Conservation (phyloP, 345 rosid genomes). For the Euphorbia lathyris region DNA sequence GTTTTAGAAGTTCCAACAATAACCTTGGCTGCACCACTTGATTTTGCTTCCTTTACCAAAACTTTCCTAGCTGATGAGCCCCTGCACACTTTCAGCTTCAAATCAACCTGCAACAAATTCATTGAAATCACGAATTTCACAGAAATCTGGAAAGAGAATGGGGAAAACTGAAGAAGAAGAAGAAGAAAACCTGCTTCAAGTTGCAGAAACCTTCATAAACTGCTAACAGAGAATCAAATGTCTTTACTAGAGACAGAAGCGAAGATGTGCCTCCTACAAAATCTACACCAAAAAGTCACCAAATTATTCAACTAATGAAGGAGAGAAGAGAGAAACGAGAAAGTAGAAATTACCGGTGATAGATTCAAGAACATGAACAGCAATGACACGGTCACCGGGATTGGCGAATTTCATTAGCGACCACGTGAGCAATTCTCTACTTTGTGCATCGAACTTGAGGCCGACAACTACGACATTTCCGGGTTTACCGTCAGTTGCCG, state of each 20-base stretch:
- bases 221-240: slow-evolving; percentile 72
- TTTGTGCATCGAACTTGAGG: slow-evolving; percentile 63
- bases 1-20: slow-evolving; percentile 62
- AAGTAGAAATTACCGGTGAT: slow-evolving; percentile 31
- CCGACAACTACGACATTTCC: slow-evolving; percentile 66
- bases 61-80: slow-evolving; percentile 63
- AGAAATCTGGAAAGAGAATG: neutral
- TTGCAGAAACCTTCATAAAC: slow-evolving; percentile 97
- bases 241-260: slow-evolving; percentile 62
- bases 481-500: slow-evolving; percentile 14
- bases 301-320: slow-evolving; percentile 37
- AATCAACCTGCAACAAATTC: slow-evolving; percentile 59
- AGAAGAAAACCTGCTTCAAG: slow-evolving; percentile 65
- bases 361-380: slow-evolving; percentile 79
- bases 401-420: slow-evolving; percentile 70
- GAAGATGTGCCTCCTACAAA: slow-evolving; percentile 47
- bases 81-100: slow-evolving; percentile 81
- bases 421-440: slow-evolving; percentile 85
- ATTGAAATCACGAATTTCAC: neutral
- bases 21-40: slow-evolving; percentile 52
- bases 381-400: slow-evolving; percentile 81
- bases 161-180: neutral
- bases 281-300: slow-evolving; percentile 38
- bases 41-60: slow-evolving; percentile 71
- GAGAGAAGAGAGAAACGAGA: neutral